These are phyloP conservation scores for Ustilago crameri DNA, from an alignment of 1,284 basidiomycete species.

Conservation along the genomic window DNA sequence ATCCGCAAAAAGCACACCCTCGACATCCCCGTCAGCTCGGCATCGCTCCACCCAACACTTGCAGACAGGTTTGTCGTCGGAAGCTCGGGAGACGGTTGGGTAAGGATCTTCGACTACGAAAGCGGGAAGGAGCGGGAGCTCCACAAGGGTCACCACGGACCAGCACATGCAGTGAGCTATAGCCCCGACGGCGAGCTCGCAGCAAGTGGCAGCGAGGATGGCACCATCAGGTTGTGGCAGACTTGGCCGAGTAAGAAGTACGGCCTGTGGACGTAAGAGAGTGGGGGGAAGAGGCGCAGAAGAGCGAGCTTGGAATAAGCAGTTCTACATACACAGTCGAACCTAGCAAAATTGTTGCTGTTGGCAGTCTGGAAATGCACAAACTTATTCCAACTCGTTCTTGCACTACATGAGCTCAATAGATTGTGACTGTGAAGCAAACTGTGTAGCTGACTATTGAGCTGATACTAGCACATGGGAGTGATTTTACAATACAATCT, in stretches of 20 bases:
- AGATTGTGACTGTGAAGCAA: no score
- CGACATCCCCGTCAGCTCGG: slow-evolving; percentile 79
- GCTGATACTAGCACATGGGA: no score
- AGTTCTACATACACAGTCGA: no score
- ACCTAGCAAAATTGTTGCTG: no score
- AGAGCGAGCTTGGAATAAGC: no score
- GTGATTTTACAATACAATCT: background rate
- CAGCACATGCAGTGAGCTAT: slow-evolving; percentile 92
- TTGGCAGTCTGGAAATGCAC: no score
- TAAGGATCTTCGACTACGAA: slow-evolving; percentile 85
- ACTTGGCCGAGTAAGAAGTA: slow-evolving; percentile 91
- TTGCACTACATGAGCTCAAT: no score
- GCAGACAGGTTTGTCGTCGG: slow-evolving; percentile 93
- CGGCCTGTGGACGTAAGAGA: slow-evolving; percentile 81
- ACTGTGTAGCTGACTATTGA: no score
- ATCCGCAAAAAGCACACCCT: slow-evolving; percentile 54
- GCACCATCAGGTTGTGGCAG: slow-evolving; percentile 94
- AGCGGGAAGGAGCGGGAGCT: slow-evolving; percentile 90
- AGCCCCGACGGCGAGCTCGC: slow-evolving; percentile 98
- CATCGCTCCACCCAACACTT: slow-evolving; percentile 87
- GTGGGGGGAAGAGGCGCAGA: no score
- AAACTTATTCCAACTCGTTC: no score
- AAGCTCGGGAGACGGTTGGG: slow-evolving; percentile 92
- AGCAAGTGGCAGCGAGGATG: slow-evolving; percentile 88
- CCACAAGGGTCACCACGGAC: slow-evolving; percentile 96